Percentiles rank a stretch among this genome's conserved stretches.
phyloP scores from a whole-genome alignment of 352 stramenopile genomes.

The Pythium vanterpoolii region DNA sequence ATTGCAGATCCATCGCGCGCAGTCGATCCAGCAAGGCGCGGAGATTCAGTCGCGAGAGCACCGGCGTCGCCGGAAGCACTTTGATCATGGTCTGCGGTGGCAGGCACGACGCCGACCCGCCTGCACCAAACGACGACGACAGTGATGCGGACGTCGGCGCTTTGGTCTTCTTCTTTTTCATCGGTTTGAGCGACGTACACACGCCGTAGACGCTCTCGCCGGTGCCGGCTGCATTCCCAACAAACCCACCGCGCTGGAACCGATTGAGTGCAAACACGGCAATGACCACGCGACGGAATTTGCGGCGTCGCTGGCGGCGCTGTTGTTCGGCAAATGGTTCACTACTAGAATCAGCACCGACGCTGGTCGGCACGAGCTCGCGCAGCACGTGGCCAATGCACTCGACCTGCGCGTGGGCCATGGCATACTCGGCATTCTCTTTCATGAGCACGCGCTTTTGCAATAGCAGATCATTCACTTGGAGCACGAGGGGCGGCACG shows the following conservation, averaged over 20 bases:
- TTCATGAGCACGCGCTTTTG: constrained; percentile 55
- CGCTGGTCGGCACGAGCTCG: constrained; percentile 39
- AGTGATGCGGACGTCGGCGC: background rate
- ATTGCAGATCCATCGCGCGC: constrained; percentile 27
- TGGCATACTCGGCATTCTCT: constrained; percentile 45
- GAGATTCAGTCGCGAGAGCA: constrained; percentile 31
- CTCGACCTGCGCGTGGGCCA: constrained; percentile 51
- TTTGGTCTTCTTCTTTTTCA: constrained; percentile 21
- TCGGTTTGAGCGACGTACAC: constrained; percentile 37
- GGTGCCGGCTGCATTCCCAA: background rate
- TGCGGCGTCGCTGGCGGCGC: background rate
- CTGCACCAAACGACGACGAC: background rate
- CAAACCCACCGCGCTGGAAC: constrained; percentile 34
- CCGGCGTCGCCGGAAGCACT: constrained; percentile 30
- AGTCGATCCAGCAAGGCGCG: constrained; percentile 37
- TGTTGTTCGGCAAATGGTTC: constrained; percentile 15
- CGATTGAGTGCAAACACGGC: constrained; percentile 71
- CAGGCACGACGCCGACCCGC: constrained; percentile 5
- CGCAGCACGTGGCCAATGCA: constrained; percentile 58
- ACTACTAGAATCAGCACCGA: background rate
- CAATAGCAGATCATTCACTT: constrained; percentile 57
- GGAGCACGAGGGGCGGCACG: constrained; percentile 52
- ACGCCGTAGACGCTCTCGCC: constrained; percentile 30
- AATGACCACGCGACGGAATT: constrained; percentile 52
- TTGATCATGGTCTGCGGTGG: constrained; percentile 42